Evolutionary conservation across 495 filamentous ascomycete species (phyloP).

Genomic region (Jackrogersella minutella): DNA sequence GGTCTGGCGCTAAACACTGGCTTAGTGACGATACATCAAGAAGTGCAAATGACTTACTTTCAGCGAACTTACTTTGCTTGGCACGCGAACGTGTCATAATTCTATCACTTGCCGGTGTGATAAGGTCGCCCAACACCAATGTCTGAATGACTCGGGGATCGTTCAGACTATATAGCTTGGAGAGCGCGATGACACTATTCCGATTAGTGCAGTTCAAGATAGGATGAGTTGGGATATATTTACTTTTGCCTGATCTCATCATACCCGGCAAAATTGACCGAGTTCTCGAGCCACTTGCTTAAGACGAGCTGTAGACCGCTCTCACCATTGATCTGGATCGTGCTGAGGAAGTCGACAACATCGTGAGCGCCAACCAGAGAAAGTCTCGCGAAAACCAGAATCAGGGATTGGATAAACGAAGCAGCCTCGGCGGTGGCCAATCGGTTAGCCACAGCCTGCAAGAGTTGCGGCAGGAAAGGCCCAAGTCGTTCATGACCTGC

Average conservation of each 20-base stretch:
- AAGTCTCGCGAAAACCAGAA: conserved; percentile 92
- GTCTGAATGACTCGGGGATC: conserved; percentile 82
- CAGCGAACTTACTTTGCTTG: conserved; percentile 64
- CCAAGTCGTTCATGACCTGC: conserved; percentile 89
- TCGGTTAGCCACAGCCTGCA: conserved; percentile 87
- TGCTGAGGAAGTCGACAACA: conserved; percentile 88
- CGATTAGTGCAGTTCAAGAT: conserved; percentile 48
- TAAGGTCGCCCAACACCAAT: conserved; percentile 88
- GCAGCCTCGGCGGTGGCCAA: conserved; percentile 81
- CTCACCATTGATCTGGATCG: conserved; percentile 75
- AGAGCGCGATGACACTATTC: conserved; percentile 82
- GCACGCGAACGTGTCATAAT: conserved; percentile 94
- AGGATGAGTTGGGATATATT: conserved; percentile 31
- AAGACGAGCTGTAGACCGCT: conserved; percentile 88
- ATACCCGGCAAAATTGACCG: conserved; percentile 93
- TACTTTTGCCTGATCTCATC: conserved; percentile 96
- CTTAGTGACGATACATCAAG: conserved; percentile 19
- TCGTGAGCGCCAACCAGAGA: conserved; percentile 84
- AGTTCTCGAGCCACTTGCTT: conserved; percentile 96
- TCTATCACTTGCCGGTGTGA: conserved; percentile 78
- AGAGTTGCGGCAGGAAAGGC: conserved; percentile 86
- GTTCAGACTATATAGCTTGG: conserved; percentile 85
- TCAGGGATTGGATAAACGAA: conserved; percentile 86
- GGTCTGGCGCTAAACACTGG: conserved; percentile 72
- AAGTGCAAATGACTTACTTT: too few relatives aligned